A percentile compares a stretch with the other conserved stretches of the same genome.
phyloP scores from a whole-genome alignment of 306 rosid species.

The Vicia villosa region DNA sequence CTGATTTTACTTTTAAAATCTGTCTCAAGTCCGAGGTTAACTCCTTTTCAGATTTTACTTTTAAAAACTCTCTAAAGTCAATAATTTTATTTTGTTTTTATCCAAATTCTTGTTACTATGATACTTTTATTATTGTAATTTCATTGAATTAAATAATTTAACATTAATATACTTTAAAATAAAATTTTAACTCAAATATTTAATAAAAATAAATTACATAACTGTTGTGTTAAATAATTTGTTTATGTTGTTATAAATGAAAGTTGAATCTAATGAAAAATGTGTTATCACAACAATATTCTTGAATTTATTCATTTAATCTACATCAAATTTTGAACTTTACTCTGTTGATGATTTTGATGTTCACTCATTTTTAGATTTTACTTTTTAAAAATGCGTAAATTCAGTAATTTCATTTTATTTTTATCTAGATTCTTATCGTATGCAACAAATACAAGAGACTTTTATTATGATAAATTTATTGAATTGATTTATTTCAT shows the following conservation, averaged over 20 bases:
- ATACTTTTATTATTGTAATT: neutral
- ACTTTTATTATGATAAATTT: neutral
- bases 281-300: neutral
- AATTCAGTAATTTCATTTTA: too few species aligned
- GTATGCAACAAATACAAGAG: neutral
- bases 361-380: neutral
- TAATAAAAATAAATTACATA: neutral
- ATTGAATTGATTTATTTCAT: too few species aligned
- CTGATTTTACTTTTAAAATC: too few species aligned
- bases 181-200: neutral
- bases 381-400: too few species aligned
- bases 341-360: neutral
- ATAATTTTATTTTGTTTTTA: too few species aligned
- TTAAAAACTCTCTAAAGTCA: neutral
- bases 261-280: too few species aligned
- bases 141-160: neutral
- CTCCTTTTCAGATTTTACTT: neutral
- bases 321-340: neutral
- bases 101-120: too few species aligned
- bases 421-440: too few species aligned
- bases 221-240: neutral
- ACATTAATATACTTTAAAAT: neutral
- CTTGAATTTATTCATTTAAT: too few species aligned
- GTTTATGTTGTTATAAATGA: too few species aligned
- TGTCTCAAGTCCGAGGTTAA: too few species aligned